phyloP scores from a whole-genome alignment of 2,329 filamentous ascomycete species.

The Thelonectria discophora region DNA sequence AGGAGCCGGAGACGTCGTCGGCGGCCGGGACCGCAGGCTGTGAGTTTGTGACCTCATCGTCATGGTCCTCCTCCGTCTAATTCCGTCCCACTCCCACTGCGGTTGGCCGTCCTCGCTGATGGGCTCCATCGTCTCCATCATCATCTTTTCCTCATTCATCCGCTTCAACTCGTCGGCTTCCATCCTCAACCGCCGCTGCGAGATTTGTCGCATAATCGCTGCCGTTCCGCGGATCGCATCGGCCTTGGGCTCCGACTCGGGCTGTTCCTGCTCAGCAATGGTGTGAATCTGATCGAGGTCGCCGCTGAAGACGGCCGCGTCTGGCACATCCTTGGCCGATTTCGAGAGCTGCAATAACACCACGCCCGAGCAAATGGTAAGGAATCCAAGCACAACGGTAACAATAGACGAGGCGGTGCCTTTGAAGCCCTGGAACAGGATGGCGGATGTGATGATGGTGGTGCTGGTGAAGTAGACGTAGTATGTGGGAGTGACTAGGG shows the following conservation, averaged over 20 bases:
- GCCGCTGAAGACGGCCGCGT: constrained; percentile 89
- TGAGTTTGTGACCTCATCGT: constrained; percentile 41
- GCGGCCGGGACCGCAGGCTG: constrained; percentile 42
- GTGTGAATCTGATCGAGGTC: constrained; percentile 95
- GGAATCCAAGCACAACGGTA: constrained; percentile 91
- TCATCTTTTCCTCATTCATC: constrained; percentile 79
- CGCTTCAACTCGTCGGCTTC: constrained; percentile 82
- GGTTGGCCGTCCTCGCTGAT: constrained; percentile 79
- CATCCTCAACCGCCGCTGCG: constrained; percentile 76
- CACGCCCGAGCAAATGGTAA: constrained; percentile 93
- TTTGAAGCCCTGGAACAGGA: constrained; percentile 94
- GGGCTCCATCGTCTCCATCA: constrained; percentile 73
- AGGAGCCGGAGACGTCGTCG: constrained; percentile 41
- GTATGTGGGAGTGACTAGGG: constrained; percentile 96
- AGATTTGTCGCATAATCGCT: constrained; percentile 86
- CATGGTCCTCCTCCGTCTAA: constrained; percentile 76
- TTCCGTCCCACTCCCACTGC: constrained; percentile 86
- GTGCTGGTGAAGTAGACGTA: constrained; percentile 98
- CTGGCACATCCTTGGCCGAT: constrained; percentile 96
- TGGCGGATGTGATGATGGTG: constrained; percentile 91
- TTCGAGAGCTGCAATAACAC: constrained; percentile 96
- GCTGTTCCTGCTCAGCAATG: constrained; percentile 92
- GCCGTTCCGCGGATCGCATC: constrained; percentile 93
- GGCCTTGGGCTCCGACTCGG: constrained; percentile 95
- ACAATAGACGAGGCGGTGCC: constrained; percentile 82